Evolutionary conservation across 2,329 filamentous ascomycete species (phyloP).

Genomic region (Stagonosporopsis rhizophila): DNA sequence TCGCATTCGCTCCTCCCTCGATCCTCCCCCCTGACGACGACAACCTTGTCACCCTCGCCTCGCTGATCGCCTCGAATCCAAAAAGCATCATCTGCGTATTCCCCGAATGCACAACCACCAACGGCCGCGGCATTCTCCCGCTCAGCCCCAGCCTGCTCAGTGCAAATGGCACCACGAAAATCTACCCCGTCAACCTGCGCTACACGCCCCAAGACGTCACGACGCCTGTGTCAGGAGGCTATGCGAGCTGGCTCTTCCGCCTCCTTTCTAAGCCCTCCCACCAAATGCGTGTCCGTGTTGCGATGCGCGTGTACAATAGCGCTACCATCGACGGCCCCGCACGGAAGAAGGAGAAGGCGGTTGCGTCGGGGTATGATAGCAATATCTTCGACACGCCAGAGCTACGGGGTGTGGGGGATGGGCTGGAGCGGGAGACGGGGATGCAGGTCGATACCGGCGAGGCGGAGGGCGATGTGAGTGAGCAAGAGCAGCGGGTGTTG

Average conservation of each 20-base stretch:
- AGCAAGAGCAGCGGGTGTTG: slow-evolving; percentile 70
- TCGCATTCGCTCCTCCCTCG: slow-evolving; percentile 70
- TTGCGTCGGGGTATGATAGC: slow-evolving; percentile 36
- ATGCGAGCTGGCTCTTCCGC: slow-evolving; percentile 80
- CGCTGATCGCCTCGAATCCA: slow-evolving; percentile 71
- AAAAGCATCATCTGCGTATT: slow-evolving; percentile 83
- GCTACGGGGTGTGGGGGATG: slow-evolving; percentile 29
- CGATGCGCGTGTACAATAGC: slow-evolving; percentile 68
- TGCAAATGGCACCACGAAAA: slow-evolving; percentile 70
- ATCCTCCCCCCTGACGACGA: slow-evolving; percentile 40
- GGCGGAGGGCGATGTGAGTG: slow-evolving; percentile 28
- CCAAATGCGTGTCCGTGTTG: slow-evolving; percentile 88
- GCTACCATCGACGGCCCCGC: slow-evolving; percentile 29
- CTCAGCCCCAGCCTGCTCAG: slow-evolving; percentile 79
- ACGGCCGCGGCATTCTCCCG: slow-evolving; percentile 87
- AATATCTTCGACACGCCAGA: slow-evolving; percentile 45
- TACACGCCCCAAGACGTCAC: slow-evolving; percentile 91
- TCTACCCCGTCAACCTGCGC: slow-evolving; percentile 89
- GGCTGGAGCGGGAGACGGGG: slow-evolving; percentile 17
- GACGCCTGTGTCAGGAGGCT: slow-evolving; percentile 81
- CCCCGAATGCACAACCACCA: slow-evolving; percentile 93
- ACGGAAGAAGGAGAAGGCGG: slow-evolving; percentile 18
- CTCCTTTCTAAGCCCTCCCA: slow-evolving; percentile 85
- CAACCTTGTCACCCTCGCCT: slow-evolving; percentile 47
- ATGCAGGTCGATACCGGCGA: slow-evolving; percentile 26